These are phyloP conservation scores for Ceratocystis harringtonii DNA, from an alignment of 2,329 filamentous ascomycete genomes.

Conservation along the genomic window DNA sequence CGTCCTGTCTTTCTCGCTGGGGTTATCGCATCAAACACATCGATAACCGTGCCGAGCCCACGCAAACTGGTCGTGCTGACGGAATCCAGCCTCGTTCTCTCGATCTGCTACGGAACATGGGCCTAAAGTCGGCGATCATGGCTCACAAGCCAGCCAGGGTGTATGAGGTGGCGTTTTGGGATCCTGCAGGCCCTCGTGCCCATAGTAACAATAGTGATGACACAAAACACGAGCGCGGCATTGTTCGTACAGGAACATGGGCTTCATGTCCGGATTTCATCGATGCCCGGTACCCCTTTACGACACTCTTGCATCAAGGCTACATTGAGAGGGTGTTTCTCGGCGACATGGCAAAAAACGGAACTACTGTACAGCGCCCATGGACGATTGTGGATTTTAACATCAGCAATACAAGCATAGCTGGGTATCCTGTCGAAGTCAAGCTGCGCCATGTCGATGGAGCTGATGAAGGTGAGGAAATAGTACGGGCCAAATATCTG, in stretches of 20 bases:
- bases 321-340: constrained; percentile 57
- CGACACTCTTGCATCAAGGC: constrained; percentile 56
- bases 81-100: constrained; percentile 83
- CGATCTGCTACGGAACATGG: constrained; percentile 78
- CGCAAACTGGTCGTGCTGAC: constrained; percentile 71
- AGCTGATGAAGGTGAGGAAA: constrained; percentile 41
- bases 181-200: constrained; percentile 31
- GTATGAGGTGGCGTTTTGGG: constrained; percentile 63
- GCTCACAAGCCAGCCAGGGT: constrained; percentile 74
- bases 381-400: constrained; percentile 49
- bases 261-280: constrained; percentile 78
- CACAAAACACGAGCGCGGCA: constrained; percentile 22
- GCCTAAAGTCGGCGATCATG: constrained; percentile 78
- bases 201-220: constrained; percentile 32
- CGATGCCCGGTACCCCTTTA: constrained; percentile 55
- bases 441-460: constrained; percentile 64
- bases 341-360: constrained; percentile 47
- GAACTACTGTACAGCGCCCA: constrained; percentile 44
- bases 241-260: constrained; percentile 58
- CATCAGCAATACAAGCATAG: constrained; percentile 35
- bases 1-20: constrained; percentile 78
- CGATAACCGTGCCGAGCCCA: constrained; percentile 77
- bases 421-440: constrained; percentile 66
- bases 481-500: constrained; percentile 51
- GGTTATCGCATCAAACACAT: constrained; percentile 93